Evolutionary conservation across 2,329 filamentous ascomycete species (phyloP), one percentile per base, ranked within the genome.

Genomic region (Rhynchosporium secalis): DNA sequence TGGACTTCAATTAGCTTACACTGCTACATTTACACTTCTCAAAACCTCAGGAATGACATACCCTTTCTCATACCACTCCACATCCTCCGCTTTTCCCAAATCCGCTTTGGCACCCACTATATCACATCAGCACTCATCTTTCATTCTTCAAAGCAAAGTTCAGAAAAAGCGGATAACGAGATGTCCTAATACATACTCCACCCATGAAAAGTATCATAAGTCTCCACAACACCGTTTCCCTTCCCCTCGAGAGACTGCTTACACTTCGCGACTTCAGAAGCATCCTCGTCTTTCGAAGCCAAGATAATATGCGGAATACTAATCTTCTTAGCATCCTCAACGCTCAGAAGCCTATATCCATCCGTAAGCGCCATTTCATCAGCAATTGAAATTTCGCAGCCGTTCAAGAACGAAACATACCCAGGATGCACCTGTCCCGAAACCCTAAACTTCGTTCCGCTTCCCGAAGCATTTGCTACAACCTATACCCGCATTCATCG

Each of bases 71-170:
- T 76, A 83, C 70, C 82, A 78, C 63, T 75, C 78, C 65, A 74
- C 68, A 61, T 79, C 80, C 36, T 75, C 75, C 61, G 78, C 75
- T 9, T 80, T 73, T 13, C 76, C 72, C 10, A 84, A 69, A 43
- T 83, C 73, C 0, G 81, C 78, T 40, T 81, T 75, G 0, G 81
- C 80, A 2, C 80, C 81, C 82, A 85, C 81, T 81, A 83, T 29
- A 80, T 80, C 65, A 83, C 80, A n/a, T 62, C 43, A 57, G 45
- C 13, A 45, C 1, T 66, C 13, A 36, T 1, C 66, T 74, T 75
- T 78, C 80, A 81, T 33, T 67, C 76, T 1, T 64, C 51, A 13
- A 7, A n/a, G 38, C 8, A n/a, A 29, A 13, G 8, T 13, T 33
- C 8, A 7, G 10, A 4, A 3, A 15, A 33, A 6, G 4, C 4